phyloP scores from a whole-genome alignment of 495 filamentous ascomycete species.

The Xylaria curta region DNA sequence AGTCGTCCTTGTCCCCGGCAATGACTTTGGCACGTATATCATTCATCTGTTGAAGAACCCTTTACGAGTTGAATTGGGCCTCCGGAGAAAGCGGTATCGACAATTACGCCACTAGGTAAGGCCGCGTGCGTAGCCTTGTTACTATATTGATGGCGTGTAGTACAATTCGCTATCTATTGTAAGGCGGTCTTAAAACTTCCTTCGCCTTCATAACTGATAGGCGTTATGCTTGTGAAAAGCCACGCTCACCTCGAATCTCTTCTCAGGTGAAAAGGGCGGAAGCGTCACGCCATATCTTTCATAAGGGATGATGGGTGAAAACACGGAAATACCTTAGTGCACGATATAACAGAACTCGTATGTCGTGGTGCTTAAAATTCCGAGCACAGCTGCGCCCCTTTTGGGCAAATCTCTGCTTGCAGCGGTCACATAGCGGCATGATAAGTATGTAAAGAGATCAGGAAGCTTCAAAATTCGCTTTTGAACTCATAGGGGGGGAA shows the following conservation, averaged over 20 bases:
- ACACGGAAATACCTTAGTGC: background rate
- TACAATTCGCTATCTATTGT: conserved; percentile 24
- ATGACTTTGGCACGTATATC: conserved; percentile 31
- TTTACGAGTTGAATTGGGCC: background rate
- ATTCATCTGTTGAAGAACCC: background rate
- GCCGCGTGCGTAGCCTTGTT: background rate
- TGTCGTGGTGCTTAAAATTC: background rate
- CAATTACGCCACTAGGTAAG: background rate
- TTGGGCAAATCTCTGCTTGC: conserved; percentile 8
- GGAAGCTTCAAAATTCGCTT: background rate
- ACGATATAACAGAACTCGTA: conserved; percentile 7
- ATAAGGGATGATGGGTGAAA: background rate
- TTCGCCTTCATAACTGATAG: background rate
- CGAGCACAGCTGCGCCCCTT: background rate
- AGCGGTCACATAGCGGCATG: conserved; percentile 22
- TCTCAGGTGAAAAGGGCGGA: background rate
- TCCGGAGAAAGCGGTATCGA: background rate
- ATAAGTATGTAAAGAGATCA: background rate
- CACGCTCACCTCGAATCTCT: background rate
- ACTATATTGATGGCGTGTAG: conserved; percentile 15
- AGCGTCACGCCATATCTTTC: background rate
- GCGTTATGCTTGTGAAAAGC: background rate
- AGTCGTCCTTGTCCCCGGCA: conserved; percentile 25
- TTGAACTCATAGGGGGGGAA: background rate
- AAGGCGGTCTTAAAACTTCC: conserved; percentile 22